Conservation (phyloP, 1,284 basidiomycete genomes). For the Fistulina hepatica region DNA sequence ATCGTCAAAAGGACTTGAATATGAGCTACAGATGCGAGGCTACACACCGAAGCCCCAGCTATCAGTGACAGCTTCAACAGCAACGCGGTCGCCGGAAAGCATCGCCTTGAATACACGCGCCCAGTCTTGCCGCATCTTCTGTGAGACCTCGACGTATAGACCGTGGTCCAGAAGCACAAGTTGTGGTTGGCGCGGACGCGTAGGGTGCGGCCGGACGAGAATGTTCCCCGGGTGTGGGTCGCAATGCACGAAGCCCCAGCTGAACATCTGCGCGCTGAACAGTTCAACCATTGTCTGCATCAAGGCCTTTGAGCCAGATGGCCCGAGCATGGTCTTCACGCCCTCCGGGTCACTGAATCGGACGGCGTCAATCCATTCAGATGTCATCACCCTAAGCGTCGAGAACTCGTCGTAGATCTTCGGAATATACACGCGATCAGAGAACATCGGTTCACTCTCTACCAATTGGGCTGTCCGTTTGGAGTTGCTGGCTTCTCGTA, state of each 20-base stretch:
- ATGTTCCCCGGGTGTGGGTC: constrained; percentile 80
- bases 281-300: constrained; percentile 78
- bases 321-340: constrained; percentile 39
- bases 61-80: constrained; percentile 50
- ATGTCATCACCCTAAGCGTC: constrained; percentile 70
- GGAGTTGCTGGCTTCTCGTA: constrained; percentile 63
- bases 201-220: constrained; percentile 67
- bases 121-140: constrained; percentile 61
- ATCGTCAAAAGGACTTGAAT: too few species aligned
- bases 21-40: too few species aligned
- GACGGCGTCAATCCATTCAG: constrained; percentile 81
- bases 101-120: constrained; percentile 72
- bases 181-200: constrained; percentile 49
- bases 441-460: constrained; percentile 52
- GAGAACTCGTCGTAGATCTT: constrained; percentile 64
- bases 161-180: constrained; percentile 87
- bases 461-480: constrained; percentile 48
- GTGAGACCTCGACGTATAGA: constrained; percentile 63
- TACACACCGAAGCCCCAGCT: constrained; percentile 79
- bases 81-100: constrained; percentile 56
- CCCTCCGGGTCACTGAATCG: constrained; percentile 52
- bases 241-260: constrained; percentile 80
- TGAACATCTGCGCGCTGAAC: constrained; percentile 78
- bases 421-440: constrained; percentile 69
- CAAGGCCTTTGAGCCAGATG: constrained; percentile 51